Evolutionary conservation across 129 eudicot species (phyloP).

Genomic region (Centella asiatica): DNA sequence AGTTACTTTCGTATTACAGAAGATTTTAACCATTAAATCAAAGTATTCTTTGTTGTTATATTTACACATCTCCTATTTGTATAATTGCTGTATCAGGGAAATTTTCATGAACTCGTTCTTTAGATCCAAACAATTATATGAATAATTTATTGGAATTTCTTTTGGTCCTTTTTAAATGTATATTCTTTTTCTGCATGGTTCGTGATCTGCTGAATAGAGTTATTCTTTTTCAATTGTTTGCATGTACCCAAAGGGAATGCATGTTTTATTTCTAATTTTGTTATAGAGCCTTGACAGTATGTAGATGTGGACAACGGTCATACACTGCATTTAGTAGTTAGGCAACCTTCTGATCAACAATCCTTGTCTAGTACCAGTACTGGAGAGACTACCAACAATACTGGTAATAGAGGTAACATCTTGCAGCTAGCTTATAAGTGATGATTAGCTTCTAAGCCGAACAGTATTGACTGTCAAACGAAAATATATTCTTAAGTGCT

Average conservation of each 20-base stretch:
- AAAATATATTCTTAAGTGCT: too few relatives aligned
- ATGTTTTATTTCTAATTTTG: neutral
- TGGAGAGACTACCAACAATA: conserved; percentile 32
- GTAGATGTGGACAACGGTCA: conserved; percentile 83
- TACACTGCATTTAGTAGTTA: conserved; percentile 78
- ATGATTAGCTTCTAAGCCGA: neutral
- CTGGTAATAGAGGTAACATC: conserved; percentile 36
- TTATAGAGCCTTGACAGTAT: conserved; percentile 28
- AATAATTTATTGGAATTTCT: too few relatives aligned
- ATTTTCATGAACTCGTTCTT: too few relatives aligned
- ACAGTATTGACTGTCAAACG: neutral
- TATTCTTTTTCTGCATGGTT: too few relatives aligned
- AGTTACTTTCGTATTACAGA: too few relatives aligned
- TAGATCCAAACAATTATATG: too few relatives aligned
- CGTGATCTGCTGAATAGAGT: too few relatives aligned
- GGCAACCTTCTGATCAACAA: conserved; percentile 76
- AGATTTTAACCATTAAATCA: too few relatives aligned
- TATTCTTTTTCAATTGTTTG: neutral
- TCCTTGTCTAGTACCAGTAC: conserved; percentile 39
- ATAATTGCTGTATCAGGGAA: too few relatives aligned
- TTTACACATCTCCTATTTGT: too few relatives aligned
- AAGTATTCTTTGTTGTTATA: too few relatives aligned
- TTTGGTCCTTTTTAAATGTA: too few relatives aligned
- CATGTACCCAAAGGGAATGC: neutral
- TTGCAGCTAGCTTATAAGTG: neutral